Conservation (phyloP, 1,284 basidiomycete genomes). For the Cryptococcus jaspeensis region DNA sequence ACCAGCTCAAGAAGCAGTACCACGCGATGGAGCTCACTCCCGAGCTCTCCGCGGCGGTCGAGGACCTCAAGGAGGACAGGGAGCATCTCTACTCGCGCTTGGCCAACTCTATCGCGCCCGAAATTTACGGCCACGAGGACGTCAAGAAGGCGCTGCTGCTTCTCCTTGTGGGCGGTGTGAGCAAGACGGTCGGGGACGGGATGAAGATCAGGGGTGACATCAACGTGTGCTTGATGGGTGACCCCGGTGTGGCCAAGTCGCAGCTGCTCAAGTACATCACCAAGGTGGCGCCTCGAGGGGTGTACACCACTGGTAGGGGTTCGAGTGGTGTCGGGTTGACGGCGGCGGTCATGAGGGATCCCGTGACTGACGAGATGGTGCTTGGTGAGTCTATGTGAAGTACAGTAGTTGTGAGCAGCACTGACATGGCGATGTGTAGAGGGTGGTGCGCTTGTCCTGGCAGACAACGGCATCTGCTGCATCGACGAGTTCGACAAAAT, state of each 20-base stretch:
- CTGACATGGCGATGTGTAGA: slow-evolving; percentile 57
- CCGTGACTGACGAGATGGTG: slow-evolving; percentile 99
- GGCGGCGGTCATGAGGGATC: slow-evolving; percentile 98
- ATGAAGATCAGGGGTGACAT: slow-evolving; percentile 99
- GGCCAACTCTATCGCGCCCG: slow-evolving; percentile 79
- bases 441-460: slow-evolving; percentile 96
- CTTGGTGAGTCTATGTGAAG: slow-evolving; percentile 64
- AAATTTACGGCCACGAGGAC: slow-evolving; percentile 97
- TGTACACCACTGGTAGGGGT: slow-evolving; percentile 98
- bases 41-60: slow-evolving; percentile 71
- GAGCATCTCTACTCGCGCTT: slow-evolving; percentile 65
- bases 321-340: slow-evolving; percentile 98
- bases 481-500: slow-evolving; percentile 99
- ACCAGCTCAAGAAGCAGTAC: slow-evolving; percentile 98
- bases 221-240: slow-evolving; percentile 98
- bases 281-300: slow-evolving; percentile 94
- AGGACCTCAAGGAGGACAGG: slow-evolving; percentile 70
- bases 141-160: slow-evolving; percentile 97
- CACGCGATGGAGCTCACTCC: slow-evolving; percentile 89
- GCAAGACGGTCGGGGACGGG: slow-evolving; percentile 90
- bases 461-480: slow-evolving; percentile 99
- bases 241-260: slow-evolving; percentile 99
- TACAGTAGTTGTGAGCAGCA: neutral
- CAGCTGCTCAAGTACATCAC: slow-evolving; percentile 98
- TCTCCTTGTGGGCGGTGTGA: slow-evolving; percentile 91